A percentile compares a stretch with the other conserved stretches of the same genome.
phyloP scores from a whole-genome alignment of 768 basidiomycete species.

The Rhodotorula graminis region DNA sequence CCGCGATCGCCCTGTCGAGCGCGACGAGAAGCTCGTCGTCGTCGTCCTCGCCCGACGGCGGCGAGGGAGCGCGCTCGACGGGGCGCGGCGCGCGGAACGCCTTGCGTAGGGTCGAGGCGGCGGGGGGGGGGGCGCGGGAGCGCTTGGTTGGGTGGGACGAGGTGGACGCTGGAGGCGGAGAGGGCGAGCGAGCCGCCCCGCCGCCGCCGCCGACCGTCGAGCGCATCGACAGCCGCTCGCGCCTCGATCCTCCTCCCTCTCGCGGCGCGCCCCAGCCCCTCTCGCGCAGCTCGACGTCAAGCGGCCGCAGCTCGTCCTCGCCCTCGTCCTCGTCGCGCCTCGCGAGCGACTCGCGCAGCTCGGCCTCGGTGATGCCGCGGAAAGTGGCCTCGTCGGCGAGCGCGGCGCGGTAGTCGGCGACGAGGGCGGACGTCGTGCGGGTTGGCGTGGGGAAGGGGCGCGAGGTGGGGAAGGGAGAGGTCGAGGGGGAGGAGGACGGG shows the following conservation, averaged over 20 bases:
- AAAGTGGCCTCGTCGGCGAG: background rate
- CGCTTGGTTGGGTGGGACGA: background rate
- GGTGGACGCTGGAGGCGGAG: too few species aligned
- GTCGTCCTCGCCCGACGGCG: background rate
- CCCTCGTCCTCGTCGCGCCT: background rate
- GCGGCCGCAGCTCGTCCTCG: background rate
- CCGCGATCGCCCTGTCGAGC: background rate
- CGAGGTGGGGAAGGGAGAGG: background rate
- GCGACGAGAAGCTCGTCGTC: conserved; percentile 3
- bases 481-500: too few species aligned
- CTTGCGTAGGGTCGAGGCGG: background rate
- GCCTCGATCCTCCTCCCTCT: background rate
- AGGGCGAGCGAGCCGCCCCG: too few species aligned
- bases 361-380: background rate
- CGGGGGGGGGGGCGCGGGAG: too few species aligned
- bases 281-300: background rate
- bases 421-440: background rate
- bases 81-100: background rate
- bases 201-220: background rate
- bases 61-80: too few species aligned
- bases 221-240: background rate
- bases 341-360: background rate
- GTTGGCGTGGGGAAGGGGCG: background rate
- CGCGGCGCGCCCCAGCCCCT: too few species aligned
- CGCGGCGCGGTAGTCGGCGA: background rate